phyloP scores from a whole-genome alignment of 352 stramenopile genomes.

The Globisporangium cylindrosporum region DNA sequence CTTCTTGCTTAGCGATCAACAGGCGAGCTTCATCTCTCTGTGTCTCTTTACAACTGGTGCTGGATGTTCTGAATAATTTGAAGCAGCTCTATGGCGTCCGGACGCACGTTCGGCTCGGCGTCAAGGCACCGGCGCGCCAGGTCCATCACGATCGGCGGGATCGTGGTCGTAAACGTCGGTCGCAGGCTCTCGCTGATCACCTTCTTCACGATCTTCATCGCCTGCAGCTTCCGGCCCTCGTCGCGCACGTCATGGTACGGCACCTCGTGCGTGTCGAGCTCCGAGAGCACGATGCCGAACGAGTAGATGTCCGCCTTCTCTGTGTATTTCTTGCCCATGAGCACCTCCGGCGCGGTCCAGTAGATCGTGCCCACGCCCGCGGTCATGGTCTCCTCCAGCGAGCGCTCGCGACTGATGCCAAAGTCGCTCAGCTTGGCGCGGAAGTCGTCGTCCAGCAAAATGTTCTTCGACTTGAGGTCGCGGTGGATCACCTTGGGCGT shows the following conservation, averaged over 20 bases:
- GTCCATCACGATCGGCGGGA: slow-evolving; percentile 54
- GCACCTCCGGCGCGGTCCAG: slow-evolving; percentile 78
- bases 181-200: slow-evolving; percentile 69
- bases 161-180: slow-evolving; percentile 55
- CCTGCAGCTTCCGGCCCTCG: slow-evolving; percentile 68
- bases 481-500: slow-evolving; percentile 79
- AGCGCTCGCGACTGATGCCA: slow-evolving; percentile 75
- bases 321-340: slow-evolving; percentile 84
- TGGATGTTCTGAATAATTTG: slow-evolving; percentile 62
- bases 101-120: slow-evolving; percentile 61
- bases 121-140: slow-evolving; percentile 66
- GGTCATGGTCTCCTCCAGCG: slow-evolving; percentile 80
- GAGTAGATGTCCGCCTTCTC: slow-evolving; percentile 85
- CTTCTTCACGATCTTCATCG: slow-evolving; percentile 85
- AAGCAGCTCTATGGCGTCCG: slow-evolving; percentile 65
- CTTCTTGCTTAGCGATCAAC: not conserved
- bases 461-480: slow-evolving; percentile 79
- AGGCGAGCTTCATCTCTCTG: not conserved
- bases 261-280: slow-evolving; percentile 75
- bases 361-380: slow-evolving; percentile 80
- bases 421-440: slow-evolving; percentile 73
- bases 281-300: slow-evolving; percentile 79
- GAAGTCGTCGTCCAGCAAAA: slow-evolving; percentile 62
- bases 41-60: slow-evolving; percentile 34
- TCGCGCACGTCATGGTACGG: slow-evolving; percentile 82